Base-by-base conservation (phyloP, 345 rosid genomes). In the Aquilaria yunnanensis region DNA sequence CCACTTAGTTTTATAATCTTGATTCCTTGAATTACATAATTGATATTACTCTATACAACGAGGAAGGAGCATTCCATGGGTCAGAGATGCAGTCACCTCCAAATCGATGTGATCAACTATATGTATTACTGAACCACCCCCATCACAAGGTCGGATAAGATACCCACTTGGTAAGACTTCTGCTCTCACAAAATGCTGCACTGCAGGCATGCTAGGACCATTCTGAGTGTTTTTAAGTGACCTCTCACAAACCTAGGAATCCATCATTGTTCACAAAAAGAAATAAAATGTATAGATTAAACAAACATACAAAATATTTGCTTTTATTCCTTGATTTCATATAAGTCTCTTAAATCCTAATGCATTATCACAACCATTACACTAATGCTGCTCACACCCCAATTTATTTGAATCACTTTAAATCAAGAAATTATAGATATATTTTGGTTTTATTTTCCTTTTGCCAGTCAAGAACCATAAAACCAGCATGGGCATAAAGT, bases 151-250 rank as follows among this genome's bases (percentile, higher is more conserved):
- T 34, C 98, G 77, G 51, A 95, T 80, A 73, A 95, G 70, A 83
- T 95, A 95, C 37, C 99, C 99, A 77, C 98, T 91, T 2, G 98
- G 96, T 56, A 95, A 84, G 86, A 95, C 83, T 89, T 95, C 98
- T 63, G 98, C 99, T 83, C 99, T 85, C 61, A 91, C 98, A 79
- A 95, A 95, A 79, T 89, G 90, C 80, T 87, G 96, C 66, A 88
- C 96, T 14, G 92, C 76, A 61, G 98, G 96, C 98, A 95, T 91
- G 80, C 83, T 85, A 14, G 97, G 96, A 70, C 99, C 99, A 69
- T 89, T 95, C 59, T 95, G 99, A 30, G 88, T 91, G 70, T 87
- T 85, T 74, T 91, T 88, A 46, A 95, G 92, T 33, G 99, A 91
- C 62, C 97, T 80, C 85, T 95, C 98, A 68, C 99, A 95, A 16